Conservation (phyloP, 345 rosid species). For the Linum usitatissimum region DNA sequence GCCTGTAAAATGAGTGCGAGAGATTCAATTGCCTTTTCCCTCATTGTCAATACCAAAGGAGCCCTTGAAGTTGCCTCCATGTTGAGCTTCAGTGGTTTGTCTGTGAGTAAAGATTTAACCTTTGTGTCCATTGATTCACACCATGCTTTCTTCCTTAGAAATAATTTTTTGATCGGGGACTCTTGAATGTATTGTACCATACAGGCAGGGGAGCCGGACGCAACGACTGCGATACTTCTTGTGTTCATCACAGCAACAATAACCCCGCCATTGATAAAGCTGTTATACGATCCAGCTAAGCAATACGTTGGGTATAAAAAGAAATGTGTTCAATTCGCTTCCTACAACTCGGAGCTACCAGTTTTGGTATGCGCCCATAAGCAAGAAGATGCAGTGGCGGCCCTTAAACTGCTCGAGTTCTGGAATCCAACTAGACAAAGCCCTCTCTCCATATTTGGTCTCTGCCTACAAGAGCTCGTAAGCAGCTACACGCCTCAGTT, state of each 20-base stretch:
- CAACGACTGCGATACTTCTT: conserved; percentile 5
- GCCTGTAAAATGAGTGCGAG: too few relatives aligned
- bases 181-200: not conserved
- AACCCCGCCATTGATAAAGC: conserved; percentile 6
- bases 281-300: conserved; percentile 19
- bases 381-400: conserved; percentile 21
- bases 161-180: not conserved
- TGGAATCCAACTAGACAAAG: conserved; percentile 15
- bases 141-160: not conserved
- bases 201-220: not conserved
- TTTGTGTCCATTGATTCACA: not conserved
- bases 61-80: conserved; percentile 10
- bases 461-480: conserved; percentile 20
- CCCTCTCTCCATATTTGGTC: conserved; percentile 19
- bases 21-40: not conserved
- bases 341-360: conserved; percentile 10
- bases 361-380: conserved; percentile 19
- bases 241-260: conserved; percentile 10
- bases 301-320: conserved; percentile 17
- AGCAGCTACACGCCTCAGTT: conserved; percentile 16
- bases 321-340: conserved; percentile 14
- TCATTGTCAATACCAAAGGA: not conserved
- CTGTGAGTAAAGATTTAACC: conserved; percentile 1
- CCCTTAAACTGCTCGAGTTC: conserved; percentile 13
- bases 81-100: conserved; percentile 9